phyloP scores from a whole-genome alignment of 2,329 filamentous ascomycete genomes.

The Zarea fungicola region DNA sequence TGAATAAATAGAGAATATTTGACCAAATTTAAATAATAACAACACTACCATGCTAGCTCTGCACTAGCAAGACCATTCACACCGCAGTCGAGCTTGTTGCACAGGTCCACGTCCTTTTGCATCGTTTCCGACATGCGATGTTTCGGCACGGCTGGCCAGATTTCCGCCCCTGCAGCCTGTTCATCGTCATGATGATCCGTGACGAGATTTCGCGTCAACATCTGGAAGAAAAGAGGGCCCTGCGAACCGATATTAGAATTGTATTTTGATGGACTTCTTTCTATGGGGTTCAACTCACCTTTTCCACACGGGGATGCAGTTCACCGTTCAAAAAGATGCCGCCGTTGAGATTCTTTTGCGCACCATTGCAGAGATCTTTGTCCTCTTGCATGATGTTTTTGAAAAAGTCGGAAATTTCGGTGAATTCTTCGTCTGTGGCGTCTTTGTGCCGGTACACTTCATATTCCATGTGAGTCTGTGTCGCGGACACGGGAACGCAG shows the following conservation, averaged over 20 bases:
- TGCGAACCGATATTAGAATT: constrained; percentile 17
- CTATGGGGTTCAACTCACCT: constrained; percentile 16
- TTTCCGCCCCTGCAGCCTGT: constrained; percentile 21
- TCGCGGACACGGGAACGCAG: constrained; percentile 41
- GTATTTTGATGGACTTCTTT: not conserved
- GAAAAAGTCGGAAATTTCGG: constrained; percentile 42
- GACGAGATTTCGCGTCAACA: constrained; percentile 21
- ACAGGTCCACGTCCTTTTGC: constrained; percentile 23
- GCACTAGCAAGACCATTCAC: constrained; percentile 8
- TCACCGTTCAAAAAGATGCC: constrained; percentile 48
- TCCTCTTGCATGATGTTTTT: constrained; percentile 48
- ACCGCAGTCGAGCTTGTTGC: constrained; percentile 19
- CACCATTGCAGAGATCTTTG: constrained; percentile 43
- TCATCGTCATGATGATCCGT: constrained; percentile 23
- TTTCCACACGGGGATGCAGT: constrained; percentile 46
- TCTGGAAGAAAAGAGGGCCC: constrained; percentile 43
- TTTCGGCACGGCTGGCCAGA: constrained; percentile 24
- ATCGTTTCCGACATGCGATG: constrained; percentile 21
- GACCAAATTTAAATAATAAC: not conserved
- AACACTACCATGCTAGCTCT: constrained; percentile 19
- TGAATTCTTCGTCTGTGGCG: constrained; percentile 41
- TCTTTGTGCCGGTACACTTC: constrained; percentile 47
- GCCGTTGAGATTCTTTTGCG: constrained; percentile 45
- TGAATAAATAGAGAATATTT: not conserved
- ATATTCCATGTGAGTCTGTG: constrained; percentile 40